These are phyloP conservation scores for Rhodotorula sp. DNA, from an alignment of 1,284 basidiomycete genomes.

Conservation along the genomic window DNA sequence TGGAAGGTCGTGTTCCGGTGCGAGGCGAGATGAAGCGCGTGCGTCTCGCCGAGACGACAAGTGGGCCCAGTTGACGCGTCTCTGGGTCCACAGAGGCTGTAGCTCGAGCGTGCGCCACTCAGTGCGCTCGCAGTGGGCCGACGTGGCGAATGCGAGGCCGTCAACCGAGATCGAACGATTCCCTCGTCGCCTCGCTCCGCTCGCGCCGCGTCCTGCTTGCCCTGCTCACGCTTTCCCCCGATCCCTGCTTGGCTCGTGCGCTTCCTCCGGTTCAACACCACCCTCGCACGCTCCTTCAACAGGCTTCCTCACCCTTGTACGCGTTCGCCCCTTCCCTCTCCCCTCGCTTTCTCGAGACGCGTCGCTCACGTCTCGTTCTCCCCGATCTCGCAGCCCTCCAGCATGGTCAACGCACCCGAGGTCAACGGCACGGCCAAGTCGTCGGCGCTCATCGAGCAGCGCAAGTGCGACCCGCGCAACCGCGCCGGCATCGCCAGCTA, in stretches of 20 bases:
- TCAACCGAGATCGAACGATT: too few species aligned
- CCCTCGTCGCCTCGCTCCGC: too few species aligned
- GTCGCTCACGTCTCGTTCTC: background rate
- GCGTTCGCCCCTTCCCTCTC: background rate
- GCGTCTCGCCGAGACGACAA: background rate
- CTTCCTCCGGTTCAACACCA: conserved; percentile 1
- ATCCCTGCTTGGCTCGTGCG: background rate
- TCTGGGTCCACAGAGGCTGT: background rate
- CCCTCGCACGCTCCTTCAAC: background rate
- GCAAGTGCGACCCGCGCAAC: conserved; percentile 68
- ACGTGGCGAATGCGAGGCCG: too few species aligned
- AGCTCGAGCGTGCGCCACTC: background rate
- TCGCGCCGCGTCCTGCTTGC: background rate
- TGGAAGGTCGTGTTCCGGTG: background rate
- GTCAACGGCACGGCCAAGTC: background rate
- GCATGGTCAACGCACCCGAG: conserved; percentile 37
- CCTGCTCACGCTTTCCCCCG: background rate
- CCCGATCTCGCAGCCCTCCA: background rate
- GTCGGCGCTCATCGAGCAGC: conserved; percentile 15
- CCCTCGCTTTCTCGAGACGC: background rate
- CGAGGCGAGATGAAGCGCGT: background rate
- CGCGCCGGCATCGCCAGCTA: conserved; percentile 84
- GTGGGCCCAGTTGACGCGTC: too few species aligned
- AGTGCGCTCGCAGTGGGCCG: too few species aligned
- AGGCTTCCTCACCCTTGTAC: background rate